Conservation (phyloP, 2,329 filamentous ascomycete species). For the Aureobasidium sp. region DNA sequence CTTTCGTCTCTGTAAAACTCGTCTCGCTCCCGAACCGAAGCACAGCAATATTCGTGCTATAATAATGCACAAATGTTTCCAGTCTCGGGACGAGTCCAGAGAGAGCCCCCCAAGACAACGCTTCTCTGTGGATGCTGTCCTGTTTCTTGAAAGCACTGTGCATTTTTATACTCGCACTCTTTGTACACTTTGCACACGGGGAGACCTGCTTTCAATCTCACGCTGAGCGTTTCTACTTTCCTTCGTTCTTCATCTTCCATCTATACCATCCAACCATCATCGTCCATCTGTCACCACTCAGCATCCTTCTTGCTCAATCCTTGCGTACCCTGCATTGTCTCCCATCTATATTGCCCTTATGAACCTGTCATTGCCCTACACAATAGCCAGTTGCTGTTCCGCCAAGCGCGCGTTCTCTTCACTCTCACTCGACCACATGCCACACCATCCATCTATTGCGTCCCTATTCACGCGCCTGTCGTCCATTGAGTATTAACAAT, state of each 20-base stretch:
- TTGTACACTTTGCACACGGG: background rate
- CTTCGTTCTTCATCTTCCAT: background rate
- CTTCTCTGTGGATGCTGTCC: background rate
- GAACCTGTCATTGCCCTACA: background rate
- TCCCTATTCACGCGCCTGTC: background rate
- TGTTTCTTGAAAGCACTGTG: background rate
- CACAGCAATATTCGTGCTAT: background rate
- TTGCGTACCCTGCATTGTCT: background rate
- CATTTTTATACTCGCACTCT: background rate
- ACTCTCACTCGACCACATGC: background rate
- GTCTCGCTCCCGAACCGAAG: background rate
- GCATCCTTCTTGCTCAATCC: background rate
- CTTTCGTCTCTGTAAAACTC: background rate
- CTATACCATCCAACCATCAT: background rate
- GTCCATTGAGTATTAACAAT: background rate
- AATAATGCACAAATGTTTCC: background rate
- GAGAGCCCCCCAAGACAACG: background rate
- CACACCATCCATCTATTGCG: background rate
- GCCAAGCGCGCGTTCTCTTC: background rate
- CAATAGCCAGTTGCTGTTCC: background rate
- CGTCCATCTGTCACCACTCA: background rate
- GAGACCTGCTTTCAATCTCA: background rate
- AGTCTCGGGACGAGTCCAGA: background rate
- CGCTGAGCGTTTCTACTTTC: background rate
- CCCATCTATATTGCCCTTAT: background rate